These are phyloP conservation scores for Beauveria brongniartii DNA, from an alignment of 2,329 filamentous ascomycete species.

Conservation along the genomic window DNA sequence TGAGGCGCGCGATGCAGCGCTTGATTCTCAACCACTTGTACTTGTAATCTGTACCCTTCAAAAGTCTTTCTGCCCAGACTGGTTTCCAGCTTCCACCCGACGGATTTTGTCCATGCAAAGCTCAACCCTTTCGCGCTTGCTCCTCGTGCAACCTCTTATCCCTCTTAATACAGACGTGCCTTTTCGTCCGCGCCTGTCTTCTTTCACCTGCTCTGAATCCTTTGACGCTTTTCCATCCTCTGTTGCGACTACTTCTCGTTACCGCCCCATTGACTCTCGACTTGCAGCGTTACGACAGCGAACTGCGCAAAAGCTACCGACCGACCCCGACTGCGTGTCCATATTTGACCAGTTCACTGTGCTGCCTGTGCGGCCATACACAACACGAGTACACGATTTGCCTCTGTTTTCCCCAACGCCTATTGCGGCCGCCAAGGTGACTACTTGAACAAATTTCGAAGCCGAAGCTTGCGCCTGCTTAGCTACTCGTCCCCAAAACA, in stretches of 20 bases:
- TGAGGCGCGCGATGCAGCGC: constrained; percentile 1
- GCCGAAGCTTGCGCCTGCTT: neutral
- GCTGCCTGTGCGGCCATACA: neutral
- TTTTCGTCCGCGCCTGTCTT: neutral
- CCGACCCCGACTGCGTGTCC: neutral
- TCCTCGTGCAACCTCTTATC: neutral
- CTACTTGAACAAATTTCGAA: neutral
- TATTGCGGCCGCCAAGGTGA: neutral
- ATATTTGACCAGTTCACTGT: neutral
- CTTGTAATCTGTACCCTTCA: neutral
- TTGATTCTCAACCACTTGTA: neutral
- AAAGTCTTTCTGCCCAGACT: neutral
- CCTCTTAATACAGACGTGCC: neutral
- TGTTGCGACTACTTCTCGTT: neutral
- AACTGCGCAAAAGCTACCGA: neutral
- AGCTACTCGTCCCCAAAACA: neutral
- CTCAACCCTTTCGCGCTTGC: neutral
- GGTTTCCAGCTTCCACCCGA: neutral
- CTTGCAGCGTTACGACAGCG: neutral
- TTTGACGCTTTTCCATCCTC: neutral
- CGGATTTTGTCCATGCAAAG: neutral
- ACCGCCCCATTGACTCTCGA: neutral
- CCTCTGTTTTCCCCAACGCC: neutral
- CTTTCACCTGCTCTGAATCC: neutral
- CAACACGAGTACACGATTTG: neutral